Evolutionary conservation across 306 rosid species (phyloP).

Genomic region (Nissolia schottii): DNA sequence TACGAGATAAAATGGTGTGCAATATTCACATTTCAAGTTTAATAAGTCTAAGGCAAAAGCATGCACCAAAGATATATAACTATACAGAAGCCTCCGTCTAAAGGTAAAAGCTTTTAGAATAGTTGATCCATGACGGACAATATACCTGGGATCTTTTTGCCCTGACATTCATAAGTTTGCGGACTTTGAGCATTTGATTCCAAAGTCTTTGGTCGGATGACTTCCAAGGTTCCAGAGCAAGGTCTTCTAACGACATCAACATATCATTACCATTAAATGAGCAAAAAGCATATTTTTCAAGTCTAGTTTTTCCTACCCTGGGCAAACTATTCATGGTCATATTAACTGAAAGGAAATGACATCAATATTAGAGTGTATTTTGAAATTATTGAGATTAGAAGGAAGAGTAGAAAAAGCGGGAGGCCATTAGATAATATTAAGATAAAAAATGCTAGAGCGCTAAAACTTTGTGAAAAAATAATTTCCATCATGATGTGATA

Average conservation of each 20-base stretch:
- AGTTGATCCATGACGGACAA: background rate
- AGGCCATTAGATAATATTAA: too few relatives aligned
- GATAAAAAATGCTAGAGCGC: too few relatives aligned
- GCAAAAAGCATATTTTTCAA: background rate
- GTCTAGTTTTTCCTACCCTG: background rate
- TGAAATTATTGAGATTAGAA: background rate
- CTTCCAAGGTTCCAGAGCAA: constrained; percentile 11
- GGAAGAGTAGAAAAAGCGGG: background rate
- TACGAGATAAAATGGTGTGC: too few relatives aligned
- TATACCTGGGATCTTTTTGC: constrained; percentile 18
- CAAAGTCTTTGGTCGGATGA: background rate
- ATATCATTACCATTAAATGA: background rate
- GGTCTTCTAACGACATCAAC: constrained; percentile 15
- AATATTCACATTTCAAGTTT: too few relatives aligned
- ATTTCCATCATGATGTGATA: too few relatives aligned
- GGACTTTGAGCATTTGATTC: background rate
- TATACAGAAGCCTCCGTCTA: background rate
- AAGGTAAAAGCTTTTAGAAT: background rate
- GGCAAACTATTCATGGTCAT: background rate
- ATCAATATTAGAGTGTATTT: background rate
- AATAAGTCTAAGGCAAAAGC: too few relatives aligned
- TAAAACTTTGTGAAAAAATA: too few relatives aligned
- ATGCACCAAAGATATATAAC: background rate
- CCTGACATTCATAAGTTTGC: background rate
- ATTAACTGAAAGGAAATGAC: background rate